Evolutionary conservation across 208 protist species (phyloP).

Genomic region (Trypanosoma cruzi): DNA sequence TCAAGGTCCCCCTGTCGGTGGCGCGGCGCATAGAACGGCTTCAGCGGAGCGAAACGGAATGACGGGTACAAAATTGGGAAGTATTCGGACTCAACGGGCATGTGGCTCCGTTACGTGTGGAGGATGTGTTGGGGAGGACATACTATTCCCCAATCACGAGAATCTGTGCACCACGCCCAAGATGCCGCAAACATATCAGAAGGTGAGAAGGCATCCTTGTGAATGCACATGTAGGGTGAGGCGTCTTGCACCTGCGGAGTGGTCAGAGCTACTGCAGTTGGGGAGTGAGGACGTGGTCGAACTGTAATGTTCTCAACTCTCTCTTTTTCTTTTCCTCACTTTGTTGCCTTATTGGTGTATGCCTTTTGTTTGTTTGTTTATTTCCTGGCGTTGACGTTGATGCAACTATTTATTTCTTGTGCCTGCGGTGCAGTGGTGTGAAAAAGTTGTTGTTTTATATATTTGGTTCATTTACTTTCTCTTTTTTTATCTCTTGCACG

Average conservation of each 20-base stretch:
- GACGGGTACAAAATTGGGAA: neutral
- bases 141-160: neutral
- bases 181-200: neutral
- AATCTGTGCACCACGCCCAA: too few relatives aligned
- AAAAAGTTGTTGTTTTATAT: too few relatives aligned
- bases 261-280: conserved; percentile 8
- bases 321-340: conserved; percentile 10
- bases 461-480: too few relatives aligned
- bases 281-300: neutral
- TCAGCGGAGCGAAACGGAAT: neutral
- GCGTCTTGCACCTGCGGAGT: conserved; percentile 17
- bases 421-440: too few relatives aligned
- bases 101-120: neutral
- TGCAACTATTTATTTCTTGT: too few relatives aligned
- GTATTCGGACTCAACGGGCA: neutral
- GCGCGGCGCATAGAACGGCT: neutral
- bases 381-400: neutral
- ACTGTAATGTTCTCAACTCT: conserved; percentile 1
- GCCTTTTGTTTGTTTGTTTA: conserved; percentile 10
- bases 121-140: conserved; percentile 5
- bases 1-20: neutral
- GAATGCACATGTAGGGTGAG: conserved; percentile 6
- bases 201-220: neutral
- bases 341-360: conserved; percentile 15
- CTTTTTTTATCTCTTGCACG: neutral